A percentile compares a stretch with the other conserved stretches of the same genome.
These are phyloP conservation scores for Diaporthe vexans DNA, from an alignment of 2,329 filamentous ascomycete species.

Conservation along the genomic window DNA sequence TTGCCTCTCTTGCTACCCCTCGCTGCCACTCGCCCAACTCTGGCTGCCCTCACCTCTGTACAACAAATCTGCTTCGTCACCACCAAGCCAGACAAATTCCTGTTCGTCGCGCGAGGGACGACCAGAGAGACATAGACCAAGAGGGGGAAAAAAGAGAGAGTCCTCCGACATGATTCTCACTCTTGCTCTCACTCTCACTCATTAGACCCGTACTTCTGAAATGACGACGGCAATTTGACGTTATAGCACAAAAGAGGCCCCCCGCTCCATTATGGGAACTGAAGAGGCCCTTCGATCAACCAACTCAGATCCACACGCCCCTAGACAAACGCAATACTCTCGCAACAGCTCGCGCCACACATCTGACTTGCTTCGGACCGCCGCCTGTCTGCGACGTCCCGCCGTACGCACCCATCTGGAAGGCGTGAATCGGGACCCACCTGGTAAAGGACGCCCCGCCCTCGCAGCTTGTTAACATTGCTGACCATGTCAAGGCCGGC, in stretches of 20 bases:
- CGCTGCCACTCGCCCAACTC: not conserved
- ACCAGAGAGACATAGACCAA: not conserved
- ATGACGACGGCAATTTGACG: slow-evolving; percentile 30
- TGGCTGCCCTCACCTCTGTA: not conserved
- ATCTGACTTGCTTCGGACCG: not conserved
- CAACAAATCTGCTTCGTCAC: not conserved
- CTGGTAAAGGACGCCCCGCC: not conserved
- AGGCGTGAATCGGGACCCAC: not conserved
- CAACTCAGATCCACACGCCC: not conserved
- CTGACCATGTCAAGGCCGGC: slow-evolving; percentile 11
- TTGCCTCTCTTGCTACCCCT: not conserved
- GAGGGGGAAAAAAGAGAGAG: not conserved
- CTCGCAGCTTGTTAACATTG: not conserved
- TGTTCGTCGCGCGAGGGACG: not conserved
- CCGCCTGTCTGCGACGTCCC: not conserved
- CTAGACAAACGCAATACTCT: not conserved
- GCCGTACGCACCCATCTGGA: not conserved
- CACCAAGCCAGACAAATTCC: not conserved
- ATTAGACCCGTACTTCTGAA: not conserved
- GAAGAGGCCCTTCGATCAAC: slow-evolving; percentile 17
- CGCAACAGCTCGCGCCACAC: not conserved
- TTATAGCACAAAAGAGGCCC: slow-evolving; percentile 8
- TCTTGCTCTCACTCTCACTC: not conserved
- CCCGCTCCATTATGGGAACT: slow-evolving; percentile 33
- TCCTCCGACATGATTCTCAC: slow-evolving; percentile 16